Percentiles rank a stretch among this genome's conserved stretches.
Conservation (phyloP, 805 yeast species). For the Tetrapisispora fleetii region DNA sequence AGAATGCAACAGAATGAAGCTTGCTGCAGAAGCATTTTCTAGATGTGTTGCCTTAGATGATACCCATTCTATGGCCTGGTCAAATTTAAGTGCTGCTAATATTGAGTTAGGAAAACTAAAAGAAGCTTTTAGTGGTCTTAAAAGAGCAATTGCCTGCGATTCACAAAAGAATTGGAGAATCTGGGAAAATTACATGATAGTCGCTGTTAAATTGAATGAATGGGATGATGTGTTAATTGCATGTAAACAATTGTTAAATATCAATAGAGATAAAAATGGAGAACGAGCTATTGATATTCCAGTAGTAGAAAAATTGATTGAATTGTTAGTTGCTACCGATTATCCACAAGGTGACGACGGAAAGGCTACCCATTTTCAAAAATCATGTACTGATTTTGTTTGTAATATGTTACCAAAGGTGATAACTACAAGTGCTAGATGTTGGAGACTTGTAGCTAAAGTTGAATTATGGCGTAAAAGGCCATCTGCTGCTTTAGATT, state of each 20-base stretch:
- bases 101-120: constrained; percentile 51
- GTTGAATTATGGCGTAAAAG: constrained; percentile 79
- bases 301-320: constrained; percentile 63
- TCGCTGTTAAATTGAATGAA: constrained; percentile 71
- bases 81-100: constrained; percentile 77
- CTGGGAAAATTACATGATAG: constrained; percentile 77
- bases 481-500: constrained; percentile 83
- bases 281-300: constrained; percentile 66
- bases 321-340: constrained; percentile 45
- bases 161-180: constrained; percentile 76
- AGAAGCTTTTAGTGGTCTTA: constrained; percentile 80
- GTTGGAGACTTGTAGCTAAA: constrained; percentile 77
- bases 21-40: constrained; percentile 87
- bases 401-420: constrained; percentile 58
- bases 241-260: constrained; percentile 47
- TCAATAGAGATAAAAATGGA: constrained; percentile 46
- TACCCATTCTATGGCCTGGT: constrained; percentile 76
- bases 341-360: constrained; percentile 33
- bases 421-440: constrained; percentile 47
- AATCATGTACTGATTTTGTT: constrained; percentile 59
- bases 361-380: constrained; percentile 52
- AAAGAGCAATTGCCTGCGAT: constrained; percentile 66
- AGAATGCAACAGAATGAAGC: constrained; percentile 55
- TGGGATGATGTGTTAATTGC: constrained; percentile 86
- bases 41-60: constrained; percentile 83